Evolutionary conservation across 208 protist genomes (phyloP), one percentile per base, ranked within the genome.

Genomic region (Strigomonas galati): DNA sequence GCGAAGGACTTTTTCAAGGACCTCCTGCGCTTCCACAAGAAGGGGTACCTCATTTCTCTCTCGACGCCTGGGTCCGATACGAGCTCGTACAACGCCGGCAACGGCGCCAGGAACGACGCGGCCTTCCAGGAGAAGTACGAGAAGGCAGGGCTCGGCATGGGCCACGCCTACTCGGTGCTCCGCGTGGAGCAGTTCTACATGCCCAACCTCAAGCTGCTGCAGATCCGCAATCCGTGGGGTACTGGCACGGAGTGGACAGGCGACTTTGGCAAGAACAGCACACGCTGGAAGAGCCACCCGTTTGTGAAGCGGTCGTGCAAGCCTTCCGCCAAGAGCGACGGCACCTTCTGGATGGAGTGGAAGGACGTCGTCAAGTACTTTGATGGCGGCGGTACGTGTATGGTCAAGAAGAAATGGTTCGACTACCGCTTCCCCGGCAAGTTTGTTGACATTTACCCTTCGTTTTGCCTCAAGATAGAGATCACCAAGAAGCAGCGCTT

Each of bases 271-370:
- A 53, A 67, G 27, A 64, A 69, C 54, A 71, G 79, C 49, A 26
- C 52, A 15, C 73, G 72, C 31, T 71, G 84, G 69, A 62, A 71
- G 66, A 63, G 78, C 52, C 49, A 73, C 53, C 63, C 40, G 23
- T 51, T 73, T 21, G 62, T 79, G 53, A 60, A 66, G 44, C 64
- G 56, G 49, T 53, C 62, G 19, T 71, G 76, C 66, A 74, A 71
- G 44, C 67, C 68, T 17, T 54, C 28, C 27, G 12, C 31, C 27
- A 52, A 73, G 35, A 70, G 58, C 35, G 81, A 80, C 68, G 81
- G 81, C 24, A 76, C 76, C 27, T 82, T 91, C 67, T 91, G 74
- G 74, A 84, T 91, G 73, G 76, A 74, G 60, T 84, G 74, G 81
- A 63, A 58, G 49, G 79, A 91, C 48, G 81, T 72, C 26, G 60